Conservation (phyloP, 352 stramenopile genomes). For the Pythium oligandrum region DNA sequence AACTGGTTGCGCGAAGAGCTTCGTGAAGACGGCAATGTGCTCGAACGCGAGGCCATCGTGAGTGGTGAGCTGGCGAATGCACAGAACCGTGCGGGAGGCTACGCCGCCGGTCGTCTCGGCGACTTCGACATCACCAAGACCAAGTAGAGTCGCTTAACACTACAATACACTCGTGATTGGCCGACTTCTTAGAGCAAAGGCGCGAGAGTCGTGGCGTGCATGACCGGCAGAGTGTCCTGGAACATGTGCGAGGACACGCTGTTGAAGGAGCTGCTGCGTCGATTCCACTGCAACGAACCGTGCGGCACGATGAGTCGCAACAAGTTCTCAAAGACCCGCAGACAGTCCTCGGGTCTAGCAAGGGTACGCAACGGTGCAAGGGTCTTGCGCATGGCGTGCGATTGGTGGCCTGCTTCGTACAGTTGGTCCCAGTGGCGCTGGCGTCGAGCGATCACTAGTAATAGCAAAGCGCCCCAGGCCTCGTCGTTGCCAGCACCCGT, state of each 20-base stretch:
- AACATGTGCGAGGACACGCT: conserved; percentile 1
- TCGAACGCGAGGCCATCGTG: conserved; percentile 46
- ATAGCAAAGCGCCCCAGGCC: conserved; percentile 38
- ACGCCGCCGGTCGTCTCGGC: conserved; percentile 60
- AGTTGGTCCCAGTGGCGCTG: conserved; percentile 27
- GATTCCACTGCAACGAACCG: conserved; percentile 11
- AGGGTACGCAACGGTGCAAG: conserved; percentile 14
- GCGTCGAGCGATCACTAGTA: conserved; percentile 24
- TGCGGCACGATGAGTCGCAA: conserved; percentile 44
- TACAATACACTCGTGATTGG: conserved; percentile 2
- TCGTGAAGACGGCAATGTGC: conserved; percentile 59
- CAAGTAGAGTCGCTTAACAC: conserved; percentile 2
- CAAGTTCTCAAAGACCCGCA: conserved; percentile 46
- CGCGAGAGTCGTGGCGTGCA: conserved; percentile 1
- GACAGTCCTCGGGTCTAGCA: conserved; percentile 23
- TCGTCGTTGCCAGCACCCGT: conserved; percentile 16
- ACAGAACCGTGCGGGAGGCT: conserved; percentile 73
- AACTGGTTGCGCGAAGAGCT: conserved; percentile 92
- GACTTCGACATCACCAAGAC: conserved; percentile 39
- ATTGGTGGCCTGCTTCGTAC: conserved; percentile 19
- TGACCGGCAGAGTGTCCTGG: conserved; percentile 3
- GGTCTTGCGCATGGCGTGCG: conserved; percentile 6
- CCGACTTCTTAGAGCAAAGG: conserved; percentile 1
- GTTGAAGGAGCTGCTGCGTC: conserved; percentile 1
- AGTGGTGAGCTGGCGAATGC: conserved; percentile 49